A percentile compares a stretch with the other conserved stretches of the same genome.
Evolutionary conservation across 1,284 basidiomycete species (phyloP).

Genomic region (Cerrena zonata): DNA sequence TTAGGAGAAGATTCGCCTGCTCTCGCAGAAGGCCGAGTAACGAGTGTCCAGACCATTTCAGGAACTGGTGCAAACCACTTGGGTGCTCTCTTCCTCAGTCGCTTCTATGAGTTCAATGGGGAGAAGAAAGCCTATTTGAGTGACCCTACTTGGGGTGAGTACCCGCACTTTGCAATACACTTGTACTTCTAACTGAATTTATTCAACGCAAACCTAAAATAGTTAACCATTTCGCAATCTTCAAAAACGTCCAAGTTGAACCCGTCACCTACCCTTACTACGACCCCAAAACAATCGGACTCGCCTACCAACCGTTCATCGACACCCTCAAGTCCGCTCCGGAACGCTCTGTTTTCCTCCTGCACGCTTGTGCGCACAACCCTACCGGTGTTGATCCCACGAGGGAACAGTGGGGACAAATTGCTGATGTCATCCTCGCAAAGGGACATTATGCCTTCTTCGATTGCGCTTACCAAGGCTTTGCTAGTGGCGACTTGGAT

Average conservation of each 20-base stretch:
- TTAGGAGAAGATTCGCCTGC: conserved; percentile 72
- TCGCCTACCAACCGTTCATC: conserved; percentile 78
- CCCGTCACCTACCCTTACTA: conserved; percentile 86
- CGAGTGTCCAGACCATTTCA: conserved; percentile 86
- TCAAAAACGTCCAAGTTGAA: conserved; percentile 77
- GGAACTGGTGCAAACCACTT: conserved; percentile 95
- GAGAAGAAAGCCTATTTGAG: conserved; percentile 73
- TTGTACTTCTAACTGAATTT: conserved; percentile 10
- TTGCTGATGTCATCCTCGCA: conserved; percentile 70
- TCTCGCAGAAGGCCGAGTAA: conserved; percentile 64
- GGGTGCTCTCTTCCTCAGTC: conserved; percentile 81
- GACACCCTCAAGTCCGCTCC: conserved; percentile 61
- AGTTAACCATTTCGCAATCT: conserved; percentile 91
- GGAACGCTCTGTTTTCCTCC: conserved; percentile 75
- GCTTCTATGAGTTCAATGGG: conserved; percentile 71
- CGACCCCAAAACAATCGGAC: conserved; percentile 81
- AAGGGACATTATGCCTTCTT: conserved; percentile 89
- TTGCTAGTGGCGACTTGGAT: conserved; percentile 80
- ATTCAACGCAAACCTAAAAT: conserved; percentile 10
- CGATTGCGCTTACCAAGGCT: conserved; percentile 94
- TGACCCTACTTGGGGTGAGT: conserved; percentile 89
- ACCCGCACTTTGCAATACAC: too few relatives aligned
- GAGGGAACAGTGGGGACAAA: conserved; percentile 78
- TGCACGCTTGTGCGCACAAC: conserved; percentile 94
- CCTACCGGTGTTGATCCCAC: conserved; percentile 96